Conservation (phyloP, 495 filamentous ascomycete species). For the Penicillium cataractarum region DNA sequence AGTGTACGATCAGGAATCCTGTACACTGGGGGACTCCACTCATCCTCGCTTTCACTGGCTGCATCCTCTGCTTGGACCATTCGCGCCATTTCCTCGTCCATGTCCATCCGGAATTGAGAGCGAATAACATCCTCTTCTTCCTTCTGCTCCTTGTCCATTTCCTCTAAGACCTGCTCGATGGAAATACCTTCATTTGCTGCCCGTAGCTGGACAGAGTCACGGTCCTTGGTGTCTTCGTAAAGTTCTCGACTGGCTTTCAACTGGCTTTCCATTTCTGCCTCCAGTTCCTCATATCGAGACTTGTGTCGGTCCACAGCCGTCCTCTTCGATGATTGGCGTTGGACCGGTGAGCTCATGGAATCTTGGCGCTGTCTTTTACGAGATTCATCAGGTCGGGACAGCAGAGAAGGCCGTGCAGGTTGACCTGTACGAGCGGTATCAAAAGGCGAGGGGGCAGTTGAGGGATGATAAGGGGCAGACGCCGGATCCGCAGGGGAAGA, state of each 20-base stretch:
- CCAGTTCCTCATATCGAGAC: slow-evolving; percentile 15
- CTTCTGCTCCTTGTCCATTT: slow-evolving; percentile 37
- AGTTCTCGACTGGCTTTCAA: slow-evolving; percentile 6
- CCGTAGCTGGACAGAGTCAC: slow-evolving; percentile 5
- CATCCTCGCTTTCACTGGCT: slow-evolving; percentile 9
- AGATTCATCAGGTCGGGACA: slow-evolving; percentile 3
- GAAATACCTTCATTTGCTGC: slow-evolving; percentile 21
- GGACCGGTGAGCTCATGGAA: slow-evolving; percentile 14
- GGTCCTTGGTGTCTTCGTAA: slow-evolving; percentile 10
- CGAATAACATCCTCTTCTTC: slow-evolving; percentile 26
- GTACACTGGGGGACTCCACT: background rate
- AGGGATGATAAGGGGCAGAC: slow-evolving; percentile 18
- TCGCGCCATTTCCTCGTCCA: slow-evolving; percentile 55
- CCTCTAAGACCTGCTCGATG: slow-evolving; percentile 33
- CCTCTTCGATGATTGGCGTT: slow-evolving; percentile 20
- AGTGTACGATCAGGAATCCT: slow-evolving; percentile 20
- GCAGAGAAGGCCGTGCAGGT: background rate
- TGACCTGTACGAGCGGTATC: background rate
- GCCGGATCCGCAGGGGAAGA: background rate
- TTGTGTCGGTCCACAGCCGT: slow-evolving; percentile 4
- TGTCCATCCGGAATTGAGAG: slow-evolving; percentile 20
- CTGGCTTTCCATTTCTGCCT: slow-evolving; percentile 7
- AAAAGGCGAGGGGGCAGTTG: slow-evolving; percentile 29
- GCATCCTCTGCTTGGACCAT: slow-evolving; percentile 34
- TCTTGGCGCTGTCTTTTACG: slow-evolving; percentile 29